Conservation (phyloP, 176 grass and related monocot species). For the Musa acuminata region DNA sequence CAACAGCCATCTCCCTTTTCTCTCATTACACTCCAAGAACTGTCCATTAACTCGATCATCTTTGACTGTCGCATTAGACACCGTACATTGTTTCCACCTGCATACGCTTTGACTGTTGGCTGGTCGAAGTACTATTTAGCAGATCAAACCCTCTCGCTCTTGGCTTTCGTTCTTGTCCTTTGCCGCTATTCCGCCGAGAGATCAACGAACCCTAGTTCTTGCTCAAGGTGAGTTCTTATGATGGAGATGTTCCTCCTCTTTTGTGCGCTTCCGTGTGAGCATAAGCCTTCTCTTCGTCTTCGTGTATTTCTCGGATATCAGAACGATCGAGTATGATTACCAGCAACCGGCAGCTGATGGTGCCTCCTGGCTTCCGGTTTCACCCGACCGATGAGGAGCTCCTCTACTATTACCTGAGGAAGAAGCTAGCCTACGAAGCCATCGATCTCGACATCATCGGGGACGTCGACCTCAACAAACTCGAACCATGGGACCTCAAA, state of each 20-base stretch:
- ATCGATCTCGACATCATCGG: conserved; percentile 74
- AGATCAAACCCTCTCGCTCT: neutral
- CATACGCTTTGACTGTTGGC: neutral
- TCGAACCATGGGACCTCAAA: conserved; percentile 85
- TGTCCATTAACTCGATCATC: conserved; percentile 8
- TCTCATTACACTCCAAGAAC: conserved; percentile 10
- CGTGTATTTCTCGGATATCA: neutral
- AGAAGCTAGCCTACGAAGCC: conserved; percentile 63
- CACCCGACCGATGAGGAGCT: conserved; percentile 87
- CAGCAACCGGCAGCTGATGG: conserved; percentile 10
- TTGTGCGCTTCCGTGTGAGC: neutral
- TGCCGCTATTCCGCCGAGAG: neutral
- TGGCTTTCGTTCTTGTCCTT: conserved; percentile 5
- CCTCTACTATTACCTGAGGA: conserved; percentile 74
- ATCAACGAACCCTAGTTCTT: neutral
- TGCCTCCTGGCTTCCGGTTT: conserved; percentile 74
- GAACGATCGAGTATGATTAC: neutral
- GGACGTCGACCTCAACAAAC: conserved; percentile 79
- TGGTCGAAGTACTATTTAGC: neutral
- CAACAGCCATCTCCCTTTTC: conserved; percentile 15
- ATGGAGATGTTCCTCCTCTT: no score
- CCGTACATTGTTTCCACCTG: neutral
- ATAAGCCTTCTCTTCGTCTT: neutral
- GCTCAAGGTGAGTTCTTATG: neutral
- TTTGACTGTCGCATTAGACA: conserved; percentile 6